Percentiles rank a stretch among this genome's conserved stretches.
These are phyloP conservation scores for Pseudoturritis turrita DNA, from an alignment of 345 rosid genomes.

Conservation along the genomic window DNA sequence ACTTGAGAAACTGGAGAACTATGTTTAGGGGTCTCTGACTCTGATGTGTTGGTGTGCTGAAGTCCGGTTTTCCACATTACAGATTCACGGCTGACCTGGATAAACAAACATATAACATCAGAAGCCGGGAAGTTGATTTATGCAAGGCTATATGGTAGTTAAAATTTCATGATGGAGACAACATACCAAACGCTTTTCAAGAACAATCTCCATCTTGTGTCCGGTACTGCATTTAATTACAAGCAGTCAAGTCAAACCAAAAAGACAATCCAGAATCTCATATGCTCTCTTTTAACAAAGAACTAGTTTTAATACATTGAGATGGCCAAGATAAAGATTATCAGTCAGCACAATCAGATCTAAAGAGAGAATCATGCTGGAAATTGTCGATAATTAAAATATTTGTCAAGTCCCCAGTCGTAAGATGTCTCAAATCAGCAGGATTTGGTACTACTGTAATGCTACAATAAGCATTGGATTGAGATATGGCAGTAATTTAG, in stretches of 20 bases:
- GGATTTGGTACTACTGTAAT: background rate
- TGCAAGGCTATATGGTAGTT: background rate
- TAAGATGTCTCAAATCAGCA: background rate
- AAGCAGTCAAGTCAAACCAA: slow-evolving; percentile 17
- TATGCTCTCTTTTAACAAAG: background rate
- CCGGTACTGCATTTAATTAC: slow-evolving; percentile 67
- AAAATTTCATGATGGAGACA: background rate
- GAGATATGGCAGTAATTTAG: background rate
- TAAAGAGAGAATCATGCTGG: background rate
- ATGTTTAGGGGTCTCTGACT: slow-evolving; percentile 7
- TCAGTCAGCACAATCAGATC: background rate
- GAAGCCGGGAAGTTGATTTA: background rate
- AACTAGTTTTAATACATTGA: background rate
- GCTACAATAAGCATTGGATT: slow-evolving; percentile 1
- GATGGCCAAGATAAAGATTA: background rate
- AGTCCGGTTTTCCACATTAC: slow-evolving; percentile 62
- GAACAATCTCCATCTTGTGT: slow-evolving; percentile 66
- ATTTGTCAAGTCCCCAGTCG: background rate
- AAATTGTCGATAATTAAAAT: background rate
- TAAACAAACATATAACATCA: slow-evolving; percentile 19
- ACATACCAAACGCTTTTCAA: slow-evolving; percentile 62
- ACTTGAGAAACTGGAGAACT: slow-evolving; percentile 6
- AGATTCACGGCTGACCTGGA: slow-evolving; percentile 60
- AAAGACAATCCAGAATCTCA: background rate
- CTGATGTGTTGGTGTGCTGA: slow-evolving; percentile 23